phyloP scores from a whole-genome alignment of 208 protist species.

The Angomonas deanei region DNA sequence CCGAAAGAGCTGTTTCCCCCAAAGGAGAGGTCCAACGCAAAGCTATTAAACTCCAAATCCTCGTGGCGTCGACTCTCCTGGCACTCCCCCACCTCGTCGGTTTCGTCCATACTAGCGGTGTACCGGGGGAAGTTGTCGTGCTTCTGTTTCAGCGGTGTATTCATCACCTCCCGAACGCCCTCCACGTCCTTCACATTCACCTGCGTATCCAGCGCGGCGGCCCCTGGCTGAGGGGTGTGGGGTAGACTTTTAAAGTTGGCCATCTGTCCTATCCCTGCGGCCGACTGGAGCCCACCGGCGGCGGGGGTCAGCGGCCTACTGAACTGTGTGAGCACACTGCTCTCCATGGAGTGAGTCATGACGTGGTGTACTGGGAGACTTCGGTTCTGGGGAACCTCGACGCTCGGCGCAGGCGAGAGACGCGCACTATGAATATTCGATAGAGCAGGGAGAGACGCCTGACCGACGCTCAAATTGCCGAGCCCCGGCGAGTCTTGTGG shows the following conservation, averaged over 20 bases:
- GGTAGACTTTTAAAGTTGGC: slow-evolving; percentile 2
- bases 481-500: too few species aligned
- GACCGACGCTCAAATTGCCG: too few species aligned
- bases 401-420: too few species aligned
- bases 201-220: background rate
- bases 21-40: slow-evolving; percentile 42
- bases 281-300: background rate
- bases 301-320: background rate
- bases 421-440: too few species aligned
- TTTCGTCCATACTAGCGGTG: background rate
- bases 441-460: too few species aligned
- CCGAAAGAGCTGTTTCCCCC: slow-evolving; percentile 13
- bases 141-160: background rate
- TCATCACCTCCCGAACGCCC: background rate
- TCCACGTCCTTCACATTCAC: background rate
- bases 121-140: background rate
- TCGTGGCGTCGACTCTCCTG: slow-evolving; percentile 1
- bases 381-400: too few species aligned
- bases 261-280: background rate
- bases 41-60: slow-evolving; percentile 33
- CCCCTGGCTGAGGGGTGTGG: background rate
- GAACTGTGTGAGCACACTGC: background rate
- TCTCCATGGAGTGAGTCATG: background rate
- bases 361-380: too few species aligned
- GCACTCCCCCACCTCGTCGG: background rate